phyloP scores from a whole-genome alignment of 2,329 filamentous ascomycete genomes.

The Epichloe baconii region DNA sequence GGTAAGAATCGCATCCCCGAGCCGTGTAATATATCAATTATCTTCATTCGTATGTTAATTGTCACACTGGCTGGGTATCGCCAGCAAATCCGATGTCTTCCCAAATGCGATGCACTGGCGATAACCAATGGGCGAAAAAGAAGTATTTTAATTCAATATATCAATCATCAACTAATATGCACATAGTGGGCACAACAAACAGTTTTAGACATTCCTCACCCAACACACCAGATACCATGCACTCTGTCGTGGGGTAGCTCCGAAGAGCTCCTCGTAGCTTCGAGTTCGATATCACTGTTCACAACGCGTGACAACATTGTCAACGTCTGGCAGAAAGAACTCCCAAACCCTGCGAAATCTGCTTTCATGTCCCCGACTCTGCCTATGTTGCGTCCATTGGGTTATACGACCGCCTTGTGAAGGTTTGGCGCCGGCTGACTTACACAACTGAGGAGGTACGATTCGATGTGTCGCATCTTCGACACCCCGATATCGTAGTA shows the following conservation, averaged over 20 bases:
- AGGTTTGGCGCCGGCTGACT: conserved; percentile 80
- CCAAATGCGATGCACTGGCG: no score
- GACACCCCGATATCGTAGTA: conserved; percentile 73
- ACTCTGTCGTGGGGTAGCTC: conserved; percentile 73
- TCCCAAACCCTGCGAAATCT: conserved; percentile 62
- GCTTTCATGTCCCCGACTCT: conserved; percentile 74
- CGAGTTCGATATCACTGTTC: conserved; percentile 57
- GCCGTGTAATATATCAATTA: background rate
- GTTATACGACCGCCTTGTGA: conserved; percentile 67
- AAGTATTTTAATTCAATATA: background rate
- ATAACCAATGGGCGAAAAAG: no score
- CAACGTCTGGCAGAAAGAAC: conserved; percentile 58
- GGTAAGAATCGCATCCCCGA: conserved; percentile 32
- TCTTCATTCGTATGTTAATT: no score
- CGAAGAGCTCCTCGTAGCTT: conserved; percentile 74
- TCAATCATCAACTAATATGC: conserved; percentile 10
- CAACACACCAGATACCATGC: conserved; percentile 22
- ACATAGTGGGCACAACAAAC: conserved; percentile 51
- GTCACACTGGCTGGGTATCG: no score
- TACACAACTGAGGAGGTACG: conserved; percentile 72
- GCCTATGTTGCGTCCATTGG: conserved; percentile 75
- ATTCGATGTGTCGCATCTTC: conserved; percentile 83
- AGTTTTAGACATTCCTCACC: conserved; percentile 34
- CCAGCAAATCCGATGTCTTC: no score
- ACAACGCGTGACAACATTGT: conserved; percentile 33